These are phyloP conservation scores for Wallacemonas sp. DNA, from an alignment of 208 protist species.

Conservation along the genomic window DNA sequence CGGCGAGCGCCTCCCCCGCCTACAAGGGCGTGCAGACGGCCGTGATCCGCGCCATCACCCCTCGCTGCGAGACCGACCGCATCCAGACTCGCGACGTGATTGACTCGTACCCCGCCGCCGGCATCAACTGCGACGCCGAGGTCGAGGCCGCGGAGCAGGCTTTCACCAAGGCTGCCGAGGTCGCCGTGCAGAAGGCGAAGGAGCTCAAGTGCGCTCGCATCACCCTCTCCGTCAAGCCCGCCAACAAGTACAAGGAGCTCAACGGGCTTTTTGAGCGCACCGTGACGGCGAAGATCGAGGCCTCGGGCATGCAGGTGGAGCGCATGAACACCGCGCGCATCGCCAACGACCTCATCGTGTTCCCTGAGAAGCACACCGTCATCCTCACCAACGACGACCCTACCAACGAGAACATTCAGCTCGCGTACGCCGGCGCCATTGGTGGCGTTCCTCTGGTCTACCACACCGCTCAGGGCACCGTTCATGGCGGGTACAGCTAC, in stretches of 20 bases:
- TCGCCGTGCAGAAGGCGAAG: conserved; percentile 74
- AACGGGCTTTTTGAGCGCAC: conserved; percentile 73
- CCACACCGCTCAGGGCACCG: conserved; percentile 49
- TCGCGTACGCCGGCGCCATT: conserved; percentile 67
- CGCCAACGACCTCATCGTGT: conserved; percentile 70
- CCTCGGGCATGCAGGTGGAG: conserved; percentile 62
- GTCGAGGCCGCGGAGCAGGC: conserved; percentile 38
- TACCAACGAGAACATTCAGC: conserved; percentile 64
- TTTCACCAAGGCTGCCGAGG: conserved; percentile 61
- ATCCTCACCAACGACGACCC: conserved; percentile 77
- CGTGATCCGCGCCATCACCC: conserved; percentile 76
- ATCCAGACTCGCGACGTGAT: conserved; percentile 80
- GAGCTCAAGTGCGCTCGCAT: conserved; percentile 53
- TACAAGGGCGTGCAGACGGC: conserved; percentile 66
- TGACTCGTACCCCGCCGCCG: conserved; percentile 69
- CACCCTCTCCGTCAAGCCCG: conserved; percentile 77
- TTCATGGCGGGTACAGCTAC: conserved; percentile 77
- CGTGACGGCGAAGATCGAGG: conserved; percentile 50
- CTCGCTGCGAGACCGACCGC: conserved; percentile 40
- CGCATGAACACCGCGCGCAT: conserved; percentile 49
- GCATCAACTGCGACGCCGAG: conserved; percentile 62
- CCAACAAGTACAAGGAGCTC: conserved; percentile 65
- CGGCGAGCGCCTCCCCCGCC: conserved; percentile 26
- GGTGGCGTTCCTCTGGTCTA: conserved; percentile 69
- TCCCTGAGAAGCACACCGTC: conserved; percentile 69